These are phyloP conservation scores for Fistulinella prunicolor DNA, from an alignment of 768 basidiomycete species.

Conservation along the genomic window DNA sequence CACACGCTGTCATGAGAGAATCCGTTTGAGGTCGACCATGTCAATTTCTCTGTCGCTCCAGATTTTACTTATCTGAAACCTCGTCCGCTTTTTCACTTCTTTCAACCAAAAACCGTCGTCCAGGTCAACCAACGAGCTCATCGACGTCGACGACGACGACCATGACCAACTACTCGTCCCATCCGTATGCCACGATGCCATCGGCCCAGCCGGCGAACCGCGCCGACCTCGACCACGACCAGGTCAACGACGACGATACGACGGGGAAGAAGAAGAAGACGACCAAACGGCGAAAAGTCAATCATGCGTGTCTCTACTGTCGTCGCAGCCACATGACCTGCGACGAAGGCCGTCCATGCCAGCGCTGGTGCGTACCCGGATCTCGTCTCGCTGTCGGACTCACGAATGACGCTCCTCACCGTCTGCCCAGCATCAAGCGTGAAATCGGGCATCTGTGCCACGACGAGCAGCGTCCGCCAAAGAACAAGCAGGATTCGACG, in stretches of 20 bases:
- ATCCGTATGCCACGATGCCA: constrained; percentile 26
- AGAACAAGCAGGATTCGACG: constrained; percentile 42
- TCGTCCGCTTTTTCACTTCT: no score
- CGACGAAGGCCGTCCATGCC: constrained; percentile 87
- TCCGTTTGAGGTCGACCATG: constrained; percentile 19
- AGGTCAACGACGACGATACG: constrained; percentile 32
- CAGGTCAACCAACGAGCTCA: not conserved
- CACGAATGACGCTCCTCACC: not conserved
- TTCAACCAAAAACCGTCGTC: no score
- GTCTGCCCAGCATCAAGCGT: constrained; percentile 73
- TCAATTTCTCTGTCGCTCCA: constrained; percentile 13
- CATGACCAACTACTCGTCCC: constrained; percentile 30
- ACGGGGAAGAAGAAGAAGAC: constrained; percentile 40
- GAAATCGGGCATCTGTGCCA: constrained; percentile 95
- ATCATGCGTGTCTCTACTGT: constrained; percentile 93
- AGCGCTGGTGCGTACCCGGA: constrained; percentile 75
- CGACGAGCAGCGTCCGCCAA: constrained; percentile 67
- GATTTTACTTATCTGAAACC: constrained; percentile 21
- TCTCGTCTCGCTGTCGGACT: constrained; percentile 3
- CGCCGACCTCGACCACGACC: constrained; percentile 26
- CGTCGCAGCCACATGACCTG: constrained; percentile 91
- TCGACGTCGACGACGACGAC: not conserved
- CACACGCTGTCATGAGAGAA: constrained; percentile 19
- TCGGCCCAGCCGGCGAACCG: constrained; percentile 9
- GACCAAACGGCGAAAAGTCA: constrained; percentile 77